Evolutionary conservation across 2,329 filamentous ascomycete species (phyloP), one percentile per base, ranked within the genome.

Genomic region (Colletotrichum magnum): DNA sequence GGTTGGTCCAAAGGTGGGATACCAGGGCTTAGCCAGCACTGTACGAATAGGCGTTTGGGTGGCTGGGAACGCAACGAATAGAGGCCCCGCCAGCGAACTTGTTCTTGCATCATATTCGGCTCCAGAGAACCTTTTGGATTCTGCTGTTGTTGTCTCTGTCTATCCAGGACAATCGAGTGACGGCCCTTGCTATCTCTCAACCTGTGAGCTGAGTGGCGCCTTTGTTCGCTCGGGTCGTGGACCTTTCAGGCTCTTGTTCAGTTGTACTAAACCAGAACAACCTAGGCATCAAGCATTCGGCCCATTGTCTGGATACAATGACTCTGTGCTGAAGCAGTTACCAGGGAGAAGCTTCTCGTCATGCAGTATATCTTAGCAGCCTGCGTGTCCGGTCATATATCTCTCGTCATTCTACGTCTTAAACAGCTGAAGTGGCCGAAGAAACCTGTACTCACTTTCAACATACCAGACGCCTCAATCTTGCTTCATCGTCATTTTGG

Each of bases 41-140:
- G 75, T 76, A 76, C 65, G 72, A 74, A 62, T 75, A 75, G 73
- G 74, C 73, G 73, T 73, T 74, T 70, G 58, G 54, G 73, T 67
- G 68, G 69, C 62, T 47, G 56, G 70, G 70, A 70, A 64, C 67
- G 58, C 59, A 62, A 50, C 58, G 61, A 68, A 58, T 72, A 72
- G 71, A 72, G 58, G 26, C 52, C 57, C 61, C 58, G 45, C 54
- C 65, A 59, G 69, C 57, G 62, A 67, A 53, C 58, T 48, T 61
- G 51, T 61, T 61, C 56, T 66, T 62, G 56, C 26, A 63, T 36
- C 32, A 21, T 32, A 36, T 10, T 47, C 39, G n/a, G 36, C 64
- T 65, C 43, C 50, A 41, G 21, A 32, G 28, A 48, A 28, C 21
- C 53, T 43, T 6, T 13, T 16, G 1, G 32, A 32, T 9, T 32